Evolutionary conservation across 179 eudicot species (phyloP), one percentile per base, ranked within the genome.

Genomic region (Beta lomatogona): DNA sequence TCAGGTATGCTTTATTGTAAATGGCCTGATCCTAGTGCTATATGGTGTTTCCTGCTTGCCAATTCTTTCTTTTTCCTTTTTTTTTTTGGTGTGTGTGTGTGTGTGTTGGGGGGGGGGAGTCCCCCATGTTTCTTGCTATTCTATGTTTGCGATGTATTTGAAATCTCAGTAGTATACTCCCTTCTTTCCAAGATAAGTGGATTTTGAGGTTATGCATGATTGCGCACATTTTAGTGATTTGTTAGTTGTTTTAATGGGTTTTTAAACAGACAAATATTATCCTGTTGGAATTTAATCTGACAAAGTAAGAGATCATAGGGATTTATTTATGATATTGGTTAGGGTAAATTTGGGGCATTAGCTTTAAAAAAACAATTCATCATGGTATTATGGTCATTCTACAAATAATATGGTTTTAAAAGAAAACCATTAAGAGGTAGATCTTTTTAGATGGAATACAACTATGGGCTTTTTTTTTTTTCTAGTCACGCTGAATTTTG

Each of bases 1-100:
- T 90, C 99, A 96, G 99, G 99, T 96, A 81, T 59, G 70, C 84
- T 73, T 57, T 77, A 31, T 46, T 54, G 53, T 81, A 71, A 57
- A 58, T 19, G 64, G 18, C 46, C 10, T 71, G 61, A 58, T 73
- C 16, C 46, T 36, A 55, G 19, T 44, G 75, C 61, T 60, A 19
- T 59, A 44, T 54, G 54, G 25, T 77, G 45, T 69, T 63, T 80
- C 69, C 69, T 58, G 54, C 50, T 53, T 45, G 21, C 18, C 66
- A 31, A 68, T 78, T 28, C 31, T 28, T 28, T 28, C 31, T 28
- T 28, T 28, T 28, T 28, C 31, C 31, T 36, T 36, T 36, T 36
- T 36, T 36, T 36, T 36, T 36, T 36, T 36, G 41, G 41, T 36
- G 41, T 36, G 41, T 36, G 41, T 36, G 41, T 36, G 41, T 36